These are phyloP conservation scores for Kalanchoe fedtschenkoi DNA, from an alignment of 164 flowering plant genomes.

Conservation along the genomic window DNA sequence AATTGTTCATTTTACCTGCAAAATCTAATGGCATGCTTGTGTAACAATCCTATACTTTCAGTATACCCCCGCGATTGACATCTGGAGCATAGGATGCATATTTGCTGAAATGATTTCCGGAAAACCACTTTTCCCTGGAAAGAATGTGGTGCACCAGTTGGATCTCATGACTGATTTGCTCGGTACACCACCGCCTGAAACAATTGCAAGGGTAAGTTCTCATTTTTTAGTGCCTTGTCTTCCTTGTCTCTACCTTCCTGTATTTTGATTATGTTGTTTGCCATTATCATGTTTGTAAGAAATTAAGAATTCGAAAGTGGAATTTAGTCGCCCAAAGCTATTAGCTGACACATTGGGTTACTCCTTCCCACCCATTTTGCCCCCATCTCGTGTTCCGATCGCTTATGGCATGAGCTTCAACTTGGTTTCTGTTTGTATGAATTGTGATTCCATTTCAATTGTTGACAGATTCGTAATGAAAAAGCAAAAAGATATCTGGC, in stretches of 20 bases:
- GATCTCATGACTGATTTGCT: constrained; percentile 57
- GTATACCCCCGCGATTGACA: constrained; percentile 60
- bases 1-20: not conserved
- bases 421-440: not conserved
- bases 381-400: too few relatives aligned
- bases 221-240: not conserved
- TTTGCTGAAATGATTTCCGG: constrained; percentile 54
- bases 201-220: constrained; percentile 39
- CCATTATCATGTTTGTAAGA: not conserved
- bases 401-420: not conserved
- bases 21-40: not conserved
- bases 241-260: too few relatives aligned
- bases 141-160: constrained; percentile 50
- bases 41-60: constrained; percentile 14
- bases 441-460: not conserved
- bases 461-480: constrained; percentile 58
- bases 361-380: not conserved
- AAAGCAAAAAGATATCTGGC: constrained; percentile 61
- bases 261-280: not conserved
- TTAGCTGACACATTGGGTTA: not conserved
- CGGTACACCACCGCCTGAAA: constrained; percentile 45
- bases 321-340: not conserved
- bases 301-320: not conserved
- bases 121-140: constrained; percentile 53
- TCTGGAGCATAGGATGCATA: constrained; percentile 65